Evolutionary conservation across 345 rosid genomes (phyloP), one percentile per base, ranked within the genome.

Genomic region (Odontarrhena argentea): DNA sequence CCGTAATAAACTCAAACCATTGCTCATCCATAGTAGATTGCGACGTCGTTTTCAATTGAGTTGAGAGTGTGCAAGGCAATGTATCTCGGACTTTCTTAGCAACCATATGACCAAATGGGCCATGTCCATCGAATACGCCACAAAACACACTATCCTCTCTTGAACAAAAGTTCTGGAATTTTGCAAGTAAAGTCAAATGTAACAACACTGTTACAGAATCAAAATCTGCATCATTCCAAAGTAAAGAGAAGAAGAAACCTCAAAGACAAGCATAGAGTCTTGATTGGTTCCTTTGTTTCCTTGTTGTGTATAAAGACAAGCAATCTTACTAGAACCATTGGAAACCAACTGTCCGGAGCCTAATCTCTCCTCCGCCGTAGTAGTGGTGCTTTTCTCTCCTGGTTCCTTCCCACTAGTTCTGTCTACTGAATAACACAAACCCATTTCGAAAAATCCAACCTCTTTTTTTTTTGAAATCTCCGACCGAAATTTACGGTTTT

Each of bases 241-340:
- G 32, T 2, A 1, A 25, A 42, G 50, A 68, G 57, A 68, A 83
- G 5, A 71, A 32, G 7, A 32, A 32, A 91, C 98, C 98, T 92
- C 90, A 87, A 96, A 93, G 71, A 86, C 85, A 45, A 93, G 77
- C 97, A 93, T 93, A 71, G 98, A 92, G 70, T 93, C 98, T 81
- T 93, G 98, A 69, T 93, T 93, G 65, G 93, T 87, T 15, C 98
- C 98, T 77, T 93, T 93, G 78, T 83, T 93, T 43, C 98, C 98
- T 76, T 93, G 98, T 25, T 93, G 98, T 22, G 98, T 89, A 42
- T 92, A 81, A 64, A 93, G 76, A 88, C 96, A 82, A 35, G 94
- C 88, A 56, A 49, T 71, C 25, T 81, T 77, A 71, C 73, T 85
- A n/a, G 89, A 78, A 66, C 86, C 88, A 73, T 84, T 93, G 7